Base-by-base conservation (phyloP, 2,329 filamentous ascomycete species). In the Zasmidium cellare region DNA sequence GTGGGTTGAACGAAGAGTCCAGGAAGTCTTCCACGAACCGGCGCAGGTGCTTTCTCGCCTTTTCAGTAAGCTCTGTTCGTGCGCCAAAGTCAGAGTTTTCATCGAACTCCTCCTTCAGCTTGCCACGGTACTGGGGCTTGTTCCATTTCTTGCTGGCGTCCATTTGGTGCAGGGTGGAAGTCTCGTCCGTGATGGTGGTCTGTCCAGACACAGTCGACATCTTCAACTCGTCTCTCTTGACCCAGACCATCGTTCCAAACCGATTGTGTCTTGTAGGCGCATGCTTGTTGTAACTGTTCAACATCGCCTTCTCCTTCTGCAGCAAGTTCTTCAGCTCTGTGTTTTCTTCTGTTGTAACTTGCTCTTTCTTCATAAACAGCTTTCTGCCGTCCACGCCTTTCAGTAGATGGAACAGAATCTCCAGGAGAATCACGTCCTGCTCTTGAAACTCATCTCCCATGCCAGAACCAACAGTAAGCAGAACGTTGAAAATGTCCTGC, bases 231-330 rank as follows among this genome's bases (percentile, higher is more conserved):
- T 92, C 89, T 56, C 92, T 82, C 76, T 96, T 91, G 38, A 99
- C 86, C 92, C 93, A 97, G 31, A 97, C 87, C 90, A 97, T 97
- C 11, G 92, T 96, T 2, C 94, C 94, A 69, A 97, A 99, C 31
- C 94, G 85, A 66, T 92, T 96, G 74, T 99, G 94, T 49, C 94
- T 82, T 2, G 91, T 92, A 0, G 92, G 90, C 2, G 89, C 90
- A 69, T 87, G 87, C 65, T 87, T 88, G 54, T 88, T 88, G 67
- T 92, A 88, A 50, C 88, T 84, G 66, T 88, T 86, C 55, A 91
- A 81, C 86, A 96, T 90, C n/a, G 87, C 84, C 1, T 87, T 87
- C 75, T 99, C 94, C 69, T 94, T 91, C 54, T 84, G 85, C 73
- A 97, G 85, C 69, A 96, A 76, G 16, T 80, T 80, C 20, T 86